Evolutionary conservation across 2,329 filamentous ascomycete species (phyloP).

Genomic region (Celoporthe dispersa): DNA sequence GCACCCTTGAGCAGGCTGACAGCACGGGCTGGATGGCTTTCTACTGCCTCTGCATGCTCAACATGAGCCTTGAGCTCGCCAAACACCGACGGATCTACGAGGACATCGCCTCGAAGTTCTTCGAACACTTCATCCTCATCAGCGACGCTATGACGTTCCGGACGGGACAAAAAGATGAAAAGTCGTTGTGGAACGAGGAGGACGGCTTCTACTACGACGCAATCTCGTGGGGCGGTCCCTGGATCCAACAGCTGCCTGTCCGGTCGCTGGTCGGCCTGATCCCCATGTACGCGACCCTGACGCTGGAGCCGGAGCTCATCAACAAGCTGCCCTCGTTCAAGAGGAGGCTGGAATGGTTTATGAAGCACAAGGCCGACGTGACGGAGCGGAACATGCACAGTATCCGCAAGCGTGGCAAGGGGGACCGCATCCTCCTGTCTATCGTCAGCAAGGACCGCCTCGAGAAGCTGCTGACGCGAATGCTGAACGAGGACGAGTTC

Average conservation of each 20-base stretch:
- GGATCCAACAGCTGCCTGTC: conserved; percentile 90
- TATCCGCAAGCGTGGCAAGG: conserved; percentile 88
- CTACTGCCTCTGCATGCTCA: conserved; percentile 95
- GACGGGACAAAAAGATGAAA: conserved; percentile 69
- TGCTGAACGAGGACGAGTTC: conserved; percentile 95
- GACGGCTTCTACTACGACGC: conserved; percentile 99
- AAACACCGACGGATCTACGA: conserved; percentile 96
- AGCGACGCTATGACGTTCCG: conserved; percentile 95
- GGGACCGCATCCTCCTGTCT: conserved; percentile 82
- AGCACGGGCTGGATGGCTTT: conserved; percentile 99
- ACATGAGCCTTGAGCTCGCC: conserved; percentile 91
- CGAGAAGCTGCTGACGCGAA: conserved; percentile 83
- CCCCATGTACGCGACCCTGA: conserved; percentile 88
- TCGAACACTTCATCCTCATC: conserved; percentile 97
- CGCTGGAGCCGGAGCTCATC: conserved; percentile 90
- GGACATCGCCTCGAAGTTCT: conserved; percentile 97
- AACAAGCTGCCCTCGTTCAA: conserved; percentile 93
- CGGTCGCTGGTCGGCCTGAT: conserved; percentile 92
- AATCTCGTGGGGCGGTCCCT: conserved; percentile 93
- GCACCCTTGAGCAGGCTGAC: conserved; percentile 93
- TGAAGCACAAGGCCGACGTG: conserved; percentile 82
- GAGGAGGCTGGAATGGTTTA: conserved; percentile 91
- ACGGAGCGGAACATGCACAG: conserved; percentile 94
- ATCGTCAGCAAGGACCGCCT: conserved; percentile 94
- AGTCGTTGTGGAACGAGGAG: conserved; percentile 93